Base-by-base conservation (phyloP, 176 grass and related monocot genomes). In the Pontederia crassipes region DNA sequence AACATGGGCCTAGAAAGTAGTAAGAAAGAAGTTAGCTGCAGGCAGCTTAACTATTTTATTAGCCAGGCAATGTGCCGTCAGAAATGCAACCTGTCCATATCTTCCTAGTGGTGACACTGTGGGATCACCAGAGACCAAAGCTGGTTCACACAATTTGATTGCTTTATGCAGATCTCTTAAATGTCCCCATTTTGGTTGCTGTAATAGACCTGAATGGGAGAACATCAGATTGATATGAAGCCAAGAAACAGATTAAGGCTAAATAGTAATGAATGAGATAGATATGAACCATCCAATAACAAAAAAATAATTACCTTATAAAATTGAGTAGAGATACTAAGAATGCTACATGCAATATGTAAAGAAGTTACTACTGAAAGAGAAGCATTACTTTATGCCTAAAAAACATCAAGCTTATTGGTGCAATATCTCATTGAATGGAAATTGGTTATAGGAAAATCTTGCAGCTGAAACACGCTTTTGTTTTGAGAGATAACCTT, bases 171-270 rank as follows among this genome's bases (percentile, higher is more conserved):
- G 76, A 61, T 97, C 87, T 72, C 79, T 87, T 76, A 97, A 70
- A 75, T 97, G 92, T 46, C 92, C 87, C 87, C 87, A 97, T 85
- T 97, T 97, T 0, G 92, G 92, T 58, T 91, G 81, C 67, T 87
- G 88, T 60, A 81, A 54, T 12, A 97, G 49, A 75, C 92, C 92
- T 97, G 76, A 47, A n/a, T 27, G 58, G 46, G 78, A 54, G 11
- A 2, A 24, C 28, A 18, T 29, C 26, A 29, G 12, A 15, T 50
- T 12, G 24, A 11, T 59, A 72, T 12, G 8, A 17, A 15, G 28
- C 60, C 0, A 74, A 17, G 46, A 55, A 28, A 6, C 18, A 9
- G 14, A n/a, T 18, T 62, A 54, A 53, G 11, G 17, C 54, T 45
- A 9, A 4, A 51, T 29, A 46, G 62, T 61, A 50, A 73, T 61